Evolutionary conservation across 1,284 basidiomycete genomes (phyloP).

Genomic region (Mycena citricolor): DNA sequence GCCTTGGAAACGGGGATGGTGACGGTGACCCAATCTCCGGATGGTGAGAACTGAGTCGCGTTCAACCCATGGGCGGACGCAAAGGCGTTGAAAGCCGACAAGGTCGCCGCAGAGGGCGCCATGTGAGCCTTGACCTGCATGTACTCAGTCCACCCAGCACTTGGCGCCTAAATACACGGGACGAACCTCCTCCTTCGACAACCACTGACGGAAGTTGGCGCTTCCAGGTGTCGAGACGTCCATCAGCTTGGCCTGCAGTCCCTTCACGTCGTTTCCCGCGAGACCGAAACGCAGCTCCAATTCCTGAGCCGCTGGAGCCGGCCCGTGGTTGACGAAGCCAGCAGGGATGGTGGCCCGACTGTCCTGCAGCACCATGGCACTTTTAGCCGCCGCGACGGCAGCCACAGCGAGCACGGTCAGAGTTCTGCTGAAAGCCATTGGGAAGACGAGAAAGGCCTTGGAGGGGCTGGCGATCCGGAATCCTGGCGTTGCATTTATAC

Average conservation of each 20-base stretch:
- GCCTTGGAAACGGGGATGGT: conserved; percentile 44
- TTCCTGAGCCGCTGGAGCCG: conserved; percentile 34
- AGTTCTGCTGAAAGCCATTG: no score
- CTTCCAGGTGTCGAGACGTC: conserved; percentile 47
- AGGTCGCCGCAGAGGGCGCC: conserved; percentile 40
- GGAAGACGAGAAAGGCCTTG: no score
- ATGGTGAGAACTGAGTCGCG: conserved; percentile 28
- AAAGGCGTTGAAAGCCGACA: conserved; percentile 44
- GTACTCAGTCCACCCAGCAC: neutral
- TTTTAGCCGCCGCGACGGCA: no score
- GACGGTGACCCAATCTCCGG: conserved; percentile 46
- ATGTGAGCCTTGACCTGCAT: conserved; percentile 31
- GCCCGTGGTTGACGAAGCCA: conserved; percentile 36
- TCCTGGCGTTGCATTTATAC: no score
- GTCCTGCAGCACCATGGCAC: conserved; percentile 2
- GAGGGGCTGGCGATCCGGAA: no score
- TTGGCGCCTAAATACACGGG: neutral
- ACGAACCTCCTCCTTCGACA: conserved; percentile 45
- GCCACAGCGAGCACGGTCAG: no score
- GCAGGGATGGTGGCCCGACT: conserved; percentile 27
- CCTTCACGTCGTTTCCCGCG: conserved; percentile 36
- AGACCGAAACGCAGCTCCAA: conserved; percentile 41
- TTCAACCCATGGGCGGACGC: conserved; percentile 40
- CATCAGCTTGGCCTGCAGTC: conserved; percentile 38
- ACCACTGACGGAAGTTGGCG: conserved; percentile 45